phyloP scores from a whole-genome alignment of 352 stramenopile genomes.

The Phytophthora palmivora region DNA sequence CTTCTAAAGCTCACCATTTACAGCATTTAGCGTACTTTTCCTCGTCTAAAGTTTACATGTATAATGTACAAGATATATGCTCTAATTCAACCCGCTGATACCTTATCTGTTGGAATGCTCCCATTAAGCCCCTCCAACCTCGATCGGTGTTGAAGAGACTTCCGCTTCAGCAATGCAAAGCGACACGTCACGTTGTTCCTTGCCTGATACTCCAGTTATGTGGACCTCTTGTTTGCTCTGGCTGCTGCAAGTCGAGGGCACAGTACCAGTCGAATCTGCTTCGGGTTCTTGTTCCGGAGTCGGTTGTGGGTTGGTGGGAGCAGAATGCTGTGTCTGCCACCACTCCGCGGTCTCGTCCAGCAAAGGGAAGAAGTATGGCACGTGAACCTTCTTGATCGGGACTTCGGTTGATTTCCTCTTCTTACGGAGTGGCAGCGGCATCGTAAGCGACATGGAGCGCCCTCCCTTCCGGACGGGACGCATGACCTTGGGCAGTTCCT shows the following conservation, averaged over 20 bases:
- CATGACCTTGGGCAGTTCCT: conserved; percentile 27
- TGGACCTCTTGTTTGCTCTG: not conserved
- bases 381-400: conserved; percentile 53
- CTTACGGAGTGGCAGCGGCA: conserved; percentile 29
- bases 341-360: conserved; percentile 65
- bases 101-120: not conserved
- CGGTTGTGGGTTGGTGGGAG: conserved; percentile 1
- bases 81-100: not conserved
- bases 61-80: conserved; percentile 9
- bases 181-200: not conserved
- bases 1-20: too few relatives aligned
- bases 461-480: conserved; percentile 15
- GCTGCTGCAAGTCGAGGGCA: not conserved
- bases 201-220: not conserved
- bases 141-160: not conserved
- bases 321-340: conserved; percentile 43
- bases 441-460: conserved; percentile 27
- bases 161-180: not conserved
- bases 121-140: conserved; percentile 5
- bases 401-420: conserved; percentile 23
- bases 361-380: conserved; percentile 68
- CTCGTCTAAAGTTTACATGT: too few relatives aligned
- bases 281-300: conserved; percentile 35
- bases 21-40: conserved; percentile 8
- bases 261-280: not conserved